These are phyloP conservation scores for Fusarium cyanostomum DNA, from an alignment of 2,329 filamentous ascomycete species.

Conservation along the genomic window DNA sequence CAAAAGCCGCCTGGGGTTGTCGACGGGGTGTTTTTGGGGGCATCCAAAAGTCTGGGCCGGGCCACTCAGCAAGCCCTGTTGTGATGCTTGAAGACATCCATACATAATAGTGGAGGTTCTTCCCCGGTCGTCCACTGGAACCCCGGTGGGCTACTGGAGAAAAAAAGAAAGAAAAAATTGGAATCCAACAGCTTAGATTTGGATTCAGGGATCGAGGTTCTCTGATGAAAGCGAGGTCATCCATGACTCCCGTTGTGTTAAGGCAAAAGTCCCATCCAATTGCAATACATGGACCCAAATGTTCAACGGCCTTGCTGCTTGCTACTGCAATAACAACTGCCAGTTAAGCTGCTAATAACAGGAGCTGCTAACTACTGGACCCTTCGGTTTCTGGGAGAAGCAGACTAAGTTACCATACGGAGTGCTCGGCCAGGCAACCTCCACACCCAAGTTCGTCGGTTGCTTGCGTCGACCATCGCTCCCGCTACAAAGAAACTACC, in stretches of 20 bases:
- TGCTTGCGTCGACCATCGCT: slow-evolving; percentile 29
- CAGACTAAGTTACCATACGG: neutral
- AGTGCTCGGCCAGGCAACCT: slow-evolving; percentile 8
- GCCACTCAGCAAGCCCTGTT: slow-evolving; percentile 21
- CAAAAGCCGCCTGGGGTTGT: slow-evolving; percentile 6
- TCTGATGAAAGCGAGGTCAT: slow-evolving; percentile 7
- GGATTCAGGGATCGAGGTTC: slow-evolving; percentile 27
- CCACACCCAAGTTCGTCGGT: slow-evolving; percentile 33
- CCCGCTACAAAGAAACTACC: slow-evolving; percentile 11
- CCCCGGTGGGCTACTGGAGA: neutral
- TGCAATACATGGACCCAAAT: slow-evolving; percentile 30
- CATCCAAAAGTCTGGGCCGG: neutral
- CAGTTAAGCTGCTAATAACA: slow-evolving; percentile 7
- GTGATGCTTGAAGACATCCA: slow-evolving; percentile 27
- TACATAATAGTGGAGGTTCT: too few relatives aligned
- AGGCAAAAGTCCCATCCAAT: slow-evolving; percentile 26
- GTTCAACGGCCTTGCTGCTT: slow-evolving; percentile 1
- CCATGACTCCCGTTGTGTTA: slow-evolving; percentile 9
- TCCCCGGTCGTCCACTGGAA: slow-evolving; percentile 16
- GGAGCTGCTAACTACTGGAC: slow-evolving; percentile 1
- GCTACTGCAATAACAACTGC: slow-evolving; percentile 20
- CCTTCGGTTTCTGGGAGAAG: neutral
- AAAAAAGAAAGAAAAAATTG: slow-evolving; percentile 14
- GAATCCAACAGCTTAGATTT: slow-evolving; percentile 5
- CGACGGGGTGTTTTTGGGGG: neutral